A percentile compares a stretch with the other conserved stretches of the same genome.
Conservation (phyloP, 2,329 filamentous ascomycete species). For the Cercospora citrullina region DNA sequence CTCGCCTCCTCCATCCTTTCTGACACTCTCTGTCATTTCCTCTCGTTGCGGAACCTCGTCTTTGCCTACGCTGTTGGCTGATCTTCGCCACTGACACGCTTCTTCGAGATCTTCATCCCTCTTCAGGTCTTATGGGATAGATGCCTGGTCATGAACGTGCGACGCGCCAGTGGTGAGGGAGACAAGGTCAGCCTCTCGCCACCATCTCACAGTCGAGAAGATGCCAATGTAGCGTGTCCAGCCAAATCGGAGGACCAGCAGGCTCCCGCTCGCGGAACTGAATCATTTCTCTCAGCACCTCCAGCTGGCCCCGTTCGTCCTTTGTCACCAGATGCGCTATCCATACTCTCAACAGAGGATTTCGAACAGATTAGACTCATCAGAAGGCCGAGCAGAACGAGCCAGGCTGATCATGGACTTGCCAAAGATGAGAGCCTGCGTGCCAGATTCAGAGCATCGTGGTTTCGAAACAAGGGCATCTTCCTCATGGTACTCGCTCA, state of each 20-base stretch:
- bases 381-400: conserved; percentile 11
- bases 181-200: conserved; percentile 6
- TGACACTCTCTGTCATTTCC: neutral
- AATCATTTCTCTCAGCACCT: conserved; percentile 33
- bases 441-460: conserved; percentile 45
- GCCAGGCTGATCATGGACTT: neutral
- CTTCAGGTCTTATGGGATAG: neutral
- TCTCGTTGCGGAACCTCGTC: neutral
- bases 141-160: conserved; percentile 11
- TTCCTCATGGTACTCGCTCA: conserved; percentile 73
- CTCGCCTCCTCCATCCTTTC: neutral
- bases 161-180: conserved; percentile 1
- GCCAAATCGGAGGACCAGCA: neutral
- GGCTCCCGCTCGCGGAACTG: neutral
- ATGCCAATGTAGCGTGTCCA: neutral
- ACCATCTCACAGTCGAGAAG: neutral
- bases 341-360: conserved; percentile 40
- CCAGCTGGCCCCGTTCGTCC: conserved; percentile 38
- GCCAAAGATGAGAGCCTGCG: conserved; percentile 22
- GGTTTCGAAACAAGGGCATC: conserved; percentile 69
- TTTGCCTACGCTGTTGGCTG: neutral
- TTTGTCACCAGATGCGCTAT: conserved; percentile 47
- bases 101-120: neutral
- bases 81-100: neutral
- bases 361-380: conserved; percentile 34